phyloP scores from a whole-genome alignment of 805 yeast species.

The Ogataea methanolica region DNA sequence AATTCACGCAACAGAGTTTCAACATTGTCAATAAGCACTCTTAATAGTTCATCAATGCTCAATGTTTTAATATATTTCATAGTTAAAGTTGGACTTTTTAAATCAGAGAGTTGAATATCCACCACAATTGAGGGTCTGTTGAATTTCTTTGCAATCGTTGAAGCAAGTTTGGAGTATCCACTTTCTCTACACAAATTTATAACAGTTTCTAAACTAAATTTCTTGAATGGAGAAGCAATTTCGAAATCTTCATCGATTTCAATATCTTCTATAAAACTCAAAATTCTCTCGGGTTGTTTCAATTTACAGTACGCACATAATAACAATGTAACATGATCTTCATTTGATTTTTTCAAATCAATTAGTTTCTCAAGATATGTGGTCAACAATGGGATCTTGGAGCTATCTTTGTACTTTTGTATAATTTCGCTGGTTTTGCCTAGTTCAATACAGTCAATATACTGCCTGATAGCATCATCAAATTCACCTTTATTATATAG shows the following conservation, averaged over 20 bases:
- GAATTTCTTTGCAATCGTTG: slow-evolving; percentile 61
- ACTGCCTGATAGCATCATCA: slow-evolving; percentile 71
- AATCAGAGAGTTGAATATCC: slow-evolving; percentile 64
- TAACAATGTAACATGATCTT: slow-evolving; percentile 77
- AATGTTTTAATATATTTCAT: slow-evolving; percentile 63
- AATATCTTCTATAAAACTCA: slow-evolving; percentile 45
- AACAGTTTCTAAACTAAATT: slow-evolving; percentile 64
- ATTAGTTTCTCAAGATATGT: slow-evolving; percentile 60
- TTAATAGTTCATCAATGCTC: slow-evolving; percentile 69
- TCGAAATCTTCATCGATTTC: slow-evolving; percentile 30
- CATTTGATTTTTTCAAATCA: slow-evolving; percentile 49
- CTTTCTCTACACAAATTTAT: slow-evolving; percentile 70
- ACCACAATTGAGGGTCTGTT: slow-evolving; percentile 74
- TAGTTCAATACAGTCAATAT: slow-evolving; percentile 41
- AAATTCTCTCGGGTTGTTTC: slow-evolving; percentile 54
- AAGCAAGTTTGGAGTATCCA: slow-evolving; percentile 61
- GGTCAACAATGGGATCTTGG: slow-evolving; percentile 61
- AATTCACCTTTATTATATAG: slow-evolving; percentile 62
- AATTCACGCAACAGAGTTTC: slow-evolving; percentile 56
- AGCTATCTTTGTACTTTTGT: slow-evolving; percentile 71
- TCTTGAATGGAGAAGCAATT: slow-evolving; percentile 32
- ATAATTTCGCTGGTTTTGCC: slow-evolving; percentile 74
- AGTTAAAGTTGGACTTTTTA: slow-evolving; percentile 55
- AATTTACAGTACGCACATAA: slow-evolving; percentile 77
- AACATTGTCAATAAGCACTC: slow-evolving; percentile 53